phyloP scores from a whole-genome alignment of 2,329 filamentous ascomycete species.

The Neoascochyta sp. region DNA sequence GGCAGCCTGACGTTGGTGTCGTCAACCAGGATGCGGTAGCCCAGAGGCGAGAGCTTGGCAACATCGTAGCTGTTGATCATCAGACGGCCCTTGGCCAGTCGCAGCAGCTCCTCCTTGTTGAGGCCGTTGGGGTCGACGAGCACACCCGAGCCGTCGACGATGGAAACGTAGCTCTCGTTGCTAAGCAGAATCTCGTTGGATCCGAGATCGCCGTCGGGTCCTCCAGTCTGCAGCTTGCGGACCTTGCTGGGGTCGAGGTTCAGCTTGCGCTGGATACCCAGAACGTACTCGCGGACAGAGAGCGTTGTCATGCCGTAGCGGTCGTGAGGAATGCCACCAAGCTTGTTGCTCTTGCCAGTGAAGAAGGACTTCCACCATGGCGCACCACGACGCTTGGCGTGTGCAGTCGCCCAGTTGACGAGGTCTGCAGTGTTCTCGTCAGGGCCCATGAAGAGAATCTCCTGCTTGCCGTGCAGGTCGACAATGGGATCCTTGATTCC shows the following conservation, averaged over 20 bases:
- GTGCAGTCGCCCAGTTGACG: slow-evolving; percentile 97
- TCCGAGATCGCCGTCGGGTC: slow-evolving; percentile 91
- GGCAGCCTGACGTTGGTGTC: slow-evolving; percentile 87
- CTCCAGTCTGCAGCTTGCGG: slow-evolving; percentile 94
- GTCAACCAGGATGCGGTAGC: slow-evolving; percentile 89
- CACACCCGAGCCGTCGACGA: slow-evolving; percentile 95
- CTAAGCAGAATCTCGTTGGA: slow-evolving; percentile 96
- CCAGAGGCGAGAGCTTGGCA: slow-evolving; percentile 78
- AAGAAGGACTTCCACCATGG: slow-evolving; percentile 99
- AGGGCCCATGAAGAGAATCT: slow-evolving; percentile 97
- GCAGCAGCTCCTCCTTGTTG: slow-evolving; percentile 75
- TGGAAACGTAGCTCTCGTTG: slow-evolving; percentile 90
- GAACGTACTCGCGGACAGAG: slow-evolving; percentile 91
- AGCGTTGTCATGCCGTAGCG: slow-evolving; percentile 96
- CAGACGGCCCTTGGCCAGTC: slow-evolving; percentile 76
- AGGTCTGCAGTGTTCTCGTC: slow-evolving; percentile 98
- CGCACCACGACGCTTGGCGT: slow-evolving; percentile 79
- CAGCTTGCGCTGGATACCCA: slow-evolving; percentile 95
- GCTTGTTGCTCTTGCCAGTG: slow-evolving; percentile 93
- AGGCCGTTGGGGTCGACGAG: slow-evolving; percentile 89
- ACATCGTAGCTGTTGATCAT: slow-evolving; percentile 89
- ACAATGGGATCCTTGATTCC: slow-evolving; percentile 99
- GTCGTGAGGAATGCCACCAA: slow-evolving; percentile 96
- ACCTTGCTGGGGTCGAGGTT: slow-evolving; percentile 81
- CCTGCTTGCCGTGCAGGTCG: slow-evolving; percentile 88